phyloP scores from a whole-genome alignment of 2,329 filamentous ascomycete species.

The Dendryphion nanum region DNA sequence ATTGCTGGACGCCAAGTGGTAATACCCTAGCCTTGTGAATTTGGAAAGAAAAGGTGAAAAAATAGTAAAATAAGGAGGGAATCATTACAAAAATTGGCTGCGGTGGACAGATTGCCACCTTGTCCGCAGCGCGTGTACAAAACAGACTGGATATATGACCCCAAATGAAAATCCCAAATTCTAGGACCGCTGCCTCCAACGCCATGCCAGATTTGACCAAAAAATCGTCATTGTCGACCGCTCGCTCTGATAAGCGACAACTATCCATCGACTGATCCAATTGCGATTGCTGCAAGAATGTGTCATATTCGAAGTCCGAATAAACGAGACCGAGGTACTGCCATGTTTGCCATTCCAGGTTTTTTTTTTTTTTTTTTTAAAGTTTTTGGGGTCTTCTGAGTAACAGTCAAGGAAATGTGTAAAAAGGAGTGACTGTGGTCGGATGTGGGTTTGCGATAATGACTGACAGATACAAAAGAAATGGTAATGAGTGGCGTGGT shows the following conservation, averaged over 20 bases:
- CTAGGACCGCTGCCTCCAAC: slow-evolving; percentile 12
- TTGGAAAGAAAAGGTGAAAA: no score
- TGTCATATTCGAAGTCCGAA: slow-evolving; percentile 2
- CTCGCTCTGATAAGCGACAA: slow-evolving; percentile 3
- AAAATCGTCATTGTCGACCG: no score
- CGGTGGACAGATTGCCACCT: slow-evolving; percentile 15
- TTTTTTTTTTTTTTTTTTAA: no score
- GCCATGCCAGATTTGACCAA: slow-evolving; percentile 23
- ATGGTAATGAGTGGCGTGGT: slow-evolving; percentile 31
- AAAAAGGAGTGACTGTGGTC: slow-evolving; percentile 27
- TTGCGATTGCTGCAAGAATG: neutral
- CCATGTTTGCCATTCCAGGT: slow-evolving; percentile 13
- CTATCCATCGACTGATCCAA: neutral
- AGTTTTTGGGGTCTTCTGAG: no score
- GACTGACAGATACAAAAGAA: slow-evolving; percentile 36
- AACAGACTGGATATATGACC: slow-evolving; percentile 21
- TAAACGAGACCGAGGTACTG: slow-evolving; percentile 6
- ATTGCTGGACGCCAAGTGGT: no score
- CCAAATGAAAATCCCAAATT: slow-evolving; percentile 9
- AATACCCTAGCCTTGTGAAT: no score
- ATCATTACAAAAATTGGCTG: slow-evolving; percentile 11
- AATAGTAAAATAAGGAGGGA: neutral
- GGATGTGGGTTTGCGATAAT: slow-evolving; percentile 16
- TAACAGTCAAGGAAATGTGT: slow-evolving; percentile 22
- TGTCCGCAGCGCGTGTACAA: slow-evolving; percentile 19